phyloP scores from a whole-genome alignment of 2,329 filamentous ascomycete species.

The Talaromyces sp. region DNA sequence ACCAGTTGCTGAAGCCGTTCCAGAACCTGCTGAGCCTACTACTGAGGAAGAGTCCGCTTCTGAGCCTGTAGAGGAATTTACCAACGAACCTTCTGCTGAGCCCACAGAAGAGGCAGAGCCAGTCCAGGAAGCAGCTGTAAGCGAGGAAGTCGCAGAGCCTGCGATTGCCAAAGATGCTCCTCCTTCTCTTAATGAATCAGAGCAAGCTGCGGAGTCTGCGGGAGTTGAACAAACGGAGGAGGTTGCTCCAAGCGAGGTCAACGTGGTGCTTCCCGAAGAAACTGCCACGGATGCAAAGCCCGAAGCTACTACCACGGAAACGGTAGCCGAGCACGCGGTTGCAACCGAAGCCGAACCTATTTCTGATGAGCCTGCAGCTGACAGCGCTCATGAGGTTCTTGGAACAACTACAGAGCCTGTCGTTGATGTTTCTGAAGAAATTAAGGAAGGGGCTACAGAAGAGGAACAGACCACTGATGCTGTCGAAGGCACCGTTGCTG shows the following conservation, averaged over 20 bases:
- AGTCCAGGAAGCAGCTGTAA: not conserved
- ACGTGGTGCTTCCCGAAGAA: not conserved
- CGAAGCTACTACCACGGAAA: not conserved
- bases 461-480: not conserved
- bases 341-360: not conserved
- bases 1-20: too few relatives aligned
- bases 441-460: not conserved
- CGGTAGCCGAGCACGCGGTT: not conserved
- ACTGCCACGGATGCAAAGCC: not conserved
- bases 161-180: not conserved
- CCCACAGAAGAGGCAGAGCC: not conserved
- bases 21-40: not conserved
- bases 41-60: conserved; percentile 13
- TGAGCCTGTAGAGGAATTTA: conserved; percentile 10
- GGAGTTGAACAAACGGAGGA: conserved; percentile 8
- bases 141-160: not conserved
- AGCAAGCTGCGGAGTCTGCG: conserved; percentile 10
- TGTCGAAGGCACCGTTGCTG: not conserved
- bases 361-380: not conserved
- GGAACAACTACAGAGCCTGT: not conserved
- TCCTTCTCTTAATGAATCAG: not conserved
- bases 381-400: not conserved
- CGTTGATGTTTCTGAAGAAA: not conserved
- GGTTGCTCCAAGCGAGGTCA: not conserved
- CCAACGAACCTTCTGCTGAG: not conserved